A percentile compares a stretch with the other conserved stretches of the same genome.
Evolutionary conservation across 2,329 filamentous ascomycete species (phyloP).

Genomic region (Ophiostoma populinum): DNA sequence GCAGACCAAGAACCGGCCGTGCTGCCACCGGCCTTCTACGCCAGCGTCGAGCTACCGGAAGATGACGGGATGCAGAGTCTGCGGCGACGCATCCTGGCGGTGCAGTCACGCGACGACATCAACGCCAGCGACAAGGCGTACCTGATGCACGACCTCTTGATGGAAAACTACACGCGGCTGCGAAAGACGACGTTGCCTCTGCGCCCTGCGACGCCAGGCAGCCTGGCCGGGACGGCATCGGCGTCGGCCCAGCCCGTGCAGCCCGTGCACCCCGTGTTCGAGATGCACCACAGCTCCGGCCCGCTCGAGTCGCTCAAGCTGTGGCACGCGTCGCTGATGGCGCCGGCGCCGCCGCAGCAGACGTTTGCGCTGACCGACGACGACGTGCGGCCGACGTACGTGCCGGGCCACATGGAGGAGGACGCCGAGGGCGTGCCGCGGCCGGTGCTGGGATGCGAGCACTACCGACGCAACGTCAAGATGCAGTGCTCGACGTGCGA

Average conservation of each 20-base stretch:
- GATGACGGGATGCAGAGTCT: constrained; percentile 63
- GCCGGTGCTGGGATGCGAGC: constrained; percentile 56
- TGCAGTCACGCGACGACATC: constrained; percentile 44
- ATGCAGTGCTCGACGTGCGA: constrained; percentile 81
- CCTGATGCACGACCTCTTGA: constrained; percentile 53
- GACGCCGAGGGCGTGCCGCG: constrained; percentile 18
- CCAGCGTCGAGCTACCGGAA: constrained; percentile 37
- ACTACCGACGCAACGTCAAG: constrained; percentile 94
- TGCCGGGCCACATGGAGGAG: constrained; percentile 19
- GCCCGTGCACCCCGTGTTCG: not conserved
- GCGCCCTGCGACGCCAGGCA: constrained; percentile 14
- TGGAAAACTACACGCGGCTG: constrained; percentile 44
- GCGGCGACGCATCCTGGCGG: constrained; percentile 48
- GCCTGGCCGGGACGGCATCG: constrained; percentile 5
- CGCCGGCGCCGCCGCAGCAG: constrained; percentile 19
- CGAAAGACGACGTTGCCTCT: constrained; percentile 13
- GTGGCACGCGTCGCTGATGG: constrained; percentile 28
- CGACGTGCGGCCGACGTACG: constrained; percentile 52
- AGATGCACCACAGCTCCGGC: constrained; percentile 12
- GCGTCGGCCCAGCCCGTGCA: constrained; percentile 9
- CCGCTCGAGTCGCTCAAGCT: constrained; percentile 39
- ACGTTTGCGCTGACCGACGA: constrained; percentile 36
- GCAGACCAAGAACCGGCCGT: not conserved
- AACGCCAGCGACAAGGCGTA: constrained; percentile 48
- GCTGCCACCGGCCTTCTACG: constrained; percentile 10